Conservation (phyloP, 1,284 basidiomycete genomes). For the Ustilago xerochloae region DNA sequence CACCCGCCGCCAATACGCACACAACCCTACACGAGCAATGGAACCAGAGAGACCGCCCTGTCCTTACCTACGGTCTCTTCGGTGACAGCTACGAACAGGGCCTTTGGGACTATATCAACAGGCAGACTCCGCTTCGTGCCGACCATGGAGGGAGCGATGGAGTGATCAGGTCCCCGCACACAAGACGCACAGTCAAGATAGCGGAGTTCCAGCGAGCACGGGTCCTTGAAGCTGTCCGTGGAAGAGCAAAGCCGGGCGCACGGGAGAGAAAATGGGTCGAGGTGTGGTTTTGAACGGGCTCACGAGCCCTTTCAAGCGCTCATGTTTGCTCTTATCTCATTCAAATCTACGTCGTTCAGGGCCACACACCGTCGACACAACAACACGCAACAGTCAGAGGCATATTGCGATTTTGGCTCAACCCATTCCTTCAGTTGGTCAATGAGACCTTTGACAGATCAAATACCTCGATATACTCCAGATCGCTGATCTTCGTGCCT, state of each 20-base stretch:
- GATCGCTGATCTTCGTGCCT: conserved; percentile 61
- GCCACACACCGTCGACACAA: background rate
- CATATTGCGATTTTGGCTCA: background rate
- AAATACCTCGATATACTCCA: conserved; percentile 64
- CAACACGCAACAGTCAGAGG: too few species aligned
- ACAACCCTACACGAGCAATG: too few species aligned
- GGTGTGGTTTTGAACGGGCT: conserved; percentile 42
- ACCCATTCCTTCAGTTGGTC: background rate
- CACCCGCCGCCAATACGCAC: too few species aligned
- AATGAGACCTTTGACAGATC: conserved; percentile 39
- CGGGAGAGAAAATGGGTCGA: conserved; percentile 32
- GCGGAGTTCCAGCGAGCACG: conserved; percentile 38
- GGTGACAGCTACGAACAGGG: too few species aligned
- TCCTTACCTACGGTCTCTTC: too few species aligned
- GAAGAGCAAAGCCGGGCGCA: conserved; percentile 1
- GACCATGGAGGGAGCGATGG: background rate
- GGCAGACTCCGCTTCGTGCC: too few species aligned
- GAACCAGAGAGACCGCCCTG: too few species aligned
- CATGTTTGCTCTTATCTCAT: background rate
- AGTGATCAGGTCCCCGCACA: conserved; percentile 19
- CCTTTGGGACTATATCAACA: too few species aligned
- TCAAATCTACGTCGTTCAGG: background rate
- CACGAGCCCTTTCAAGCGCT: too few species aligned
- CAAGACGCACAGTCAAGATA: conserved; percentile 16
- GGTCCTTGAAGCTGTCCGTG: conserved; percentile 34